phyloP scores from a whole-genome alignment of 495 filamentous ascomycete species.

The Tricharina praecox region DNA sequence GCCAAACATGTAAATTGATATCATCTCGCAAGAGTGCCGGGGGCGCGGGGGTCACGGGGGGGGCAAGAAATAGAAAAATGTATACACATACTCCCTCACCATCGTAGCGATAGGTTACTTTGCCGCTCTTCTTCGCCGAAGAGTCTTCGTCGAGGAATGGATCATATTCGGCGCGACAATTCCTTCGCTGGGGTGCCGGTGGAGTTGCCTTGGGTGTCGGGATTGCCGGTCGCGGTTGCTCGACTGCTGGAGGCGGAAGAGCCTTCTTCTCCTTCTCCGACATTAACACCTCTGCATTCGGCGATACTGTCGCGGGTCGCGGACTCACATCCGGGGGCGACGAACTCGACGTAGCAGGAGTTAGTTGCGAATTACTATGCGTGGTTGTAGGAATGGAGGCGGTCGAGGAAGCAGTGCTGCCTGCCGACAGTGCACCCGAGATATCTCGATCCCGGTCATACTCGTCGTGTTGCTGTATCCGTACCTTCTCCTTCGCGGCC shows the following conservation, averaged over 20 bases:
- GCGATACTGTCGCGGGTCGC: not conserved
- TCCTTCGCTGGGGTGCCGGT: conserved; percentile 19
- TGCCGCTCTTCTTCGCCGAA: conserved; percentile 31
- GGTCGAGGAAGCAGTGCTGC: conserved; percentile 8
- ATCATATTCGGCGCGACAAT: conserved; percentile 25
- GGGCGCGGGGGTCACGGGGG: too few relatives aligned
- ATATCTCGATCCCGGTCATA: conserved; percentile 25
- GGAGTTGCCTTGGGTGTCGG: conserved; percentile 26
- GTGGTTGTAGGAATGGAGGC: not conserved
- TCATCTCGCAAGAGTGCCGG: too few relatives aligned
- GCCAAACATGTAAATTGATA: not conserved
- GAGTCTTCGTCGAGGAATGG: conserved; percentile 29
- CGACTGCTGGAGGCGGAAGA: too few relatives aligned
- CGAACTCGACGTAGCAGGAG: conserved; percentile 11
- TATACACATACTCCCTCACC: conserved; percentile 26
- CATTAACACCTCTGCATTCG: conserved; percentile 3
- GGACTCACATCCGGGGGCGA: conserved; percentile 22
- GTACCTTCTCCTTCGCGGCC: conserved; percentile 17
- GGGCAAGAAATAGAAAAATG: conserved; percentile 20
- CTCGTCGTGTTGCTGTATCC: conserved; percentile 19
- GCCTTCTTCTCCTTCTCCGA: too few relatives aligned
- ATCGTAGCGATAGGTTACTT: conserved; percentile 23
- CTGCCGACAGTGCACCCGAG: conserved; percentile 31
- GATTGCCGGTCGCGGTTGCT: conserved; percentile 18
- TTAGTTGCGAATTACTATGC: conserved; percentile 8